Evolutionary conservation across 306 rosid genomes (phyloP).

Genomic region (Gynostemma pentaphyllum): DNA sequence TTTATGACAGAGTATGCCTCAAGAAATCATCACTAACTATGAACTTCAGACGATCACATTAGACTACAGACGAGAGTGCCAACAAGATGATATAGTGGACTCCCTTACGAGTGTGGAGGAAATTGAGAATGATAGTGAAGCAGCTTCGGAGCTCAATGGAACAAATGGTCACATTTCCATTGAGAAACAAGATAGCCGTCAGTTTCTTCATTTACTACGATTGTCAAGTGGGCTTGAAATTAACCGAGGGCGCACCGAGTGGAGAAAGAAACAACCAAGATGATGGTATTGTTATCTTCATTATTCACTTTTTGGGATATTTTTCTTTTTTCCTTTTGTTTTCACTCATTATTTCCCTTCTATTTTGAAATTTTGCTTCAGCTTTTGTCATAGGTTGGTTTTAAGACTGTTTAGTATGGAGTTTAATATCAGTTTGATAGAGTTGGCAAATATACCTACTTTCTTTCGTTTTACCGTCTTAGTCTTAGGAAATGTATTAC

Average conservation of each 20-base stretch:
- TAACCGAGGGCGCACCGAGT: conserved; percentile 74
- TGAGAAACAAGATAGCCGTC: conserved; percentile 29
- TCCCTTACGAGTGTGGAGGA: conserved; percentile 61
- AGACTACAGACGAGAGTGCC: conserved; percentile 95
- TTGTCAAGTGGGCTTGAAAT: conserved; percentile 65
- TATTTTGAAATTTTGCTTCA: not conserved
- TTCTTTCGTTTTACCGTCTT: not conserved
- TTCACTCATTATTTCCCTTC: not conserved
- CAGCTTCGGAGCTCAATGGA: conserved; percentile 27
- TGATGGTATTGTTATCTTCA: conserved; percentile 7
- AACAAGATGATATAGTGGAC: conserved; percentile 64
- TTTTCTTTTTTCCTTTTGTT: conserved; percentile 5
- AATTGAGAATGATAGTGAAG: conserved; percentile 21
- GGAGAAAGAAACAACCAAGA: conserved; percentile 84
- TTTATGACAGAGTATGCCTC: conserved; percentile 73
- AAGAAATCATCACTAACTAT: conserved; percentile 69
- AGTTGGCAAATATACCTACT: conserved; percentile 2
- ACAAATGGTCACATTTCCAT: conserved; percentile 42
- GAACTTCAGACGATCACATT: conserved; percentile 78
- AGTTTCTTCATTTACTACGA: conserved; percentile 69
- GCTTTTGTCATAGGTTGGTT: not conserved
- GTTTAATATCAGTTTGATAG: not conserved
- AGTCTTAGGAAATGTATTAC: not conserved
- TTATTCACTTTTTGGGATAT: conserved; percentile 1
- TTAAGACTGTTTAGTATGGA: not conserved